Evolutionary conservation across 768 basidiomycete species (phyloP), one percentile per base, ranked within the genome.

Genomic region (Mycena vulgaris): DNA sequence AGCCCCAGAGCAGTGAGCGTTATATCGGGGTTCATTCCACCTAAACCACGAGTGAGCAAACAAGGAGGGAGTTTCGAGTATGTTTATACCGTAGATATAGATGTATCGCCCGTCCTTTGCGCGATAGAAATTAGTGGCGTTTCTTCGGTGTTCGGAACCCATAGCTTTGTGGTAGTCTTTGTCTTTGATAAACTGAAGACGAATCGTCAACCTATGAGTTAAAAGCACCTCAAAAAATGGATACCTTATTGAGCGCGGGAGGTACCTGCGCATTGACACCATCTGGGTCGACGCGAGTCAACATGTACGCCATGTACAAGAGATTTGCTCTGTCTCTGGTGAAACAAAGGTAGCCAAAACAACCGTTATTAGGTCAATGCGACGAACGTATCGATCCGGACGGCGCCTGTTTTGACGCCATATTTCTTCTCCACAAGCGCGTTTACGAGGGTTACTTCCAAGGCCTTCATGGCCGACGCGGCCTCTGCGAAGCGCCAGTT

Each of bases 401-500:
- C 70, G 49, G 69, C 75, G 49, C 74, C 75, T 52, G 75, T 76
- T 16, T 72, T 70, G 5, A 76, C 45, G 5, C 66, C 72, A 57
- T 77, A 76, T 51, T 75, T 76, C 68, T 67, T 42, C 73, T 74
- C n/a, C 75, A 56, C 35, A 25, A 77, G 67, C 10, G 75, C 75
- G 42, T 75, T 78, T 13, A 76, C 66, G 74, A 77, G 78, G 3
- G 75, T 68, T 8, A 63, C 78, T 62, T 79, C 75, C 30, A 77
- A 77, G 8, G 73, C 78, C 49, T 78, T 78, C 47, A 79, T 68
- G 13, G 78, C 74, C 61, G 76, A 72, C 23, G 77, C 71, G 53
- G 76, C 77, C 67, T 79, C 78, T 16, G 76, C 39, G 77, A 78
- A 40, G 74, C 42, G 74, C 77, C 77, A 78, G 56, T 78, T 78